These are phyloP conservation scores for Cylindrotheca closterium DNA, from an alignment of 108 stramenopile genomes.

Conservation along the genomic window DNA sequence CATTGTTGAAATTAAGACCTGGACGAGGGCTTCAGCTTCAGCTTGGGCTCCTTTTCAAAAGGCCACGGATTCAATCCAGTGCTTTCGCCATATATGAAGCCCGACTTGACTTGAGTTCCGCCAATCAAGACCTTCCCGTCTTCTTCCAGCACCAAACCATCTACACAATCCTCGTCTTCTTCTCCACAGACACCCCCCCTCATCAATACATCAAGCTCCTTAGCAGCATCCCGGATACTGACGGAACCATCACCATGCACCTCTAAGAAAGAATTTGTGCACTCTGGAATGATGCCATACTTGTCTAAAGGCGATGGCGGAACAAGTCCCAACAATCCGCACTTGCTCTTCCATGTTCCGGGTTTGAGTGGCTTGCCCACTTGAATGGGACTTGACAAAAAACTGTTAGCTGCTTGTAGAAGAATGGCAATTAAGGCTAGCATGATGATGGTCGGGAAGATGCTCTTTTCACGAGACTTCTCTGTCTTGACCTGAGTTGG, in stretches of 20 bases:
- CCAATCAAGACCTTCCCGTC: slow-evolving; percentile 38
- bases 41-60: slow-evolving; percentile 38
- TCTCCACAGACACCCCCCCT: slow-evolving; percentile 27
- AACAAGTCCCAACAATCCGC: slow-evolving; percentile 34
- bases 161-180: slow-evolving; percentile 2
- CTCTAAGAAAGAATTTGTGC: slow-evolving; percentile 26
- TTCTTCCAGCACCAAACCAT: slow-evolving; percentile 31
- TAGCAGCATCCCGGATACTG: slow-evolving; percentile 20
- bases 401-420: slow-evolving; percentile 21
- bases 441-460: slow-evolving; percentile 10
- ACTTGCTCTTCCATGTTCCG: slow-evolving; percentile 33
- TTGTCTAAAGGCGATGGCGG: not conserved
- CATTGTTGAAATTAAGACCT: no score
- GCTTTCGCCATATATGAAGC: not conserved
- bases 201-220: slow-evolving; percentile 28
- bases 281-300: slow-evolving; percentile 1
- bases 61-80: slow-evolving; percentile 36
- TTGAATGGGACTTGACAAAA: slow-evolving; percentile 29
- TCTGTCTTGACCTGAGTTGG: not conserved
- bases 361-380: slow-evolving; percentile 33
- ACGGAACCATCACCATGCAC: slow-evolving; percentile 35
- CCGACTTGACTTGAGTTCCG: slow-evolving; percentile 18
- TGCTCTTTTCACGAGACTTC: not conserved
- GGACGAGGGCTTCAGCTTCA: slow-evolving; percentile 14
- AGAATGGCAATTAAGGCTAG: slow-evolving; percentile 14